Evolutionary conservation across 495 filamentous ascomycete species (phyloP), one percentile per base, ranked within the genome.

Genomic region (Talaromyces thailandensis): DNA sequence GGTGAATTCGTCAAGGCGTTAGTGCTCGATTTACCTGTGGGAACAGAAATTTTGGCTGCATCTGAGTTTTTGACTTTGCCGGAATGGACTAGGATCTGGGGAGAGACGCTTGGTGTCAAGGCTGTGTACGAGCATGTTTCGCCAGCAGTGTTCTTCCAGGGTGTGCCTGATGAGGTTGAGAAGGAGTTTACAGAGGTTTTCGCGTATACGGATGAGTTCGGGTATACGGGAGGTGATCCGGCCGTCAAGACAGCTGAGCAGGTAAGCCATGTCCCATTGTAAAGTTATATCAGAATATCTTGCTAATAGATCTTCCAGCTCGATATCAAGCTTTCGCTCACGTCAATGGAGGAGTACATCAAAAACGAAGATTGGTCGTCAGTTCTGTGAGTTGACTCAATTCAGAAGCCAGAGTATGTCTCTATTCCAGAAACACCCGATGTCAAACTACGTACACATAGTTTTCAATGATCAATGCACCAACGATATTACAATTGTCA

Each of bases 211-310:
- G 67, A 67, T 4, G 66, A 76, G 26, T 69, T 73, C 1, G 76
- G 76, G 6, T 77, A 78, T 64, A 74, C 75, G 56, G 76, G 73
- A 1, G 68, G 66, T 1, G 72, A 75, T 16, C 52, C 52, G n/a
- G 28, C 24, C 6, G 23, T 55, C 5, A 26, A 26, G 23, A 55
- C 52, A 14, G 24, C 24, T 55, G 52, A 55, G 28, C 24, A 55
- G 16, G 52, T 55, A 29, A 55, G 5, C n/a, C n/a, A n/a, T n/a
- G 5, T 8, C 28, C 24, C 5, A 48, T 18, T 23, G 43, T 21
- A 18, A 16, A 7, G 7, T 55, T 8, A 26, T 28, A 18, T 29
- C 12, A 4, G 9, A 55, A 4, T 55, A 14, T 16, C 14, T 55
- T 55, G 9, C 52, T 55, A 29, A 55, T 8, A n/a, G 35, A 40